Base-by-base conservation (phyloP, 345 rosid genomes). In the Pugionium dolabratum region DNA sequence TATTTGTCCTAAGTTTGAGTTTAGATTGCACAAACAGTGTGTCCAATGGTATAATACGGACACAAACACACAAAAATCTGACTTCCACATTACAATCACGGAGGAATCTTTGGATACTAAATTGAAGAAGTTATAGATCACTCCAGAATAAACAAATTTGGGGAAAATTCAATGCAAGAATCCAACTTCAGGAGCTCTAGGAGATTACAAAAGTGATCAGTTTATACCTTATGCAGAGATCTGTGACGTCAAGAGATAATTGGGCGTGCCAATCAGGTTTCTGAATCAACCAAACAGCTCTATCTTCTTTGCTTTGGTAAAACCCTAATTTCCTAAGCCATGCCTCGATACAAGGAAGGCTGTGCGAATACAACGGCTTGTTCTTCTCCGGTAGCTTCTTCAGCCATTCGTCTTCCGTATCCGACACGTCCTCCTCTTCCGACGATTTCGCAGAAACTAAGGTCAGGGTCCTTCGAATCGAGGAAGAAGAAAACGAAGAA, bases 231-330 rank as follows among this genome's bases (percentile, higher is more conserved):
- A 86, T 83, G 78, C 67, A 86, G 40, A 93, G 87, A 68, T 90
- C 98, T 54, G 96, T 90, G 33, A 88, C 77, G 49, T 93, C 98
- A 47, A 93, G 97, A 9, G 92, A 86, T 48, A 90, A 52, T 35
- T 88, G 97, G 27, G 95, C 99, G 10, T 86, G 86, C 96, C 97
- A 94, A 66, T 90, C 92, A 48, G 81, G 83, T 66, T 88, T 86
- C 67, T 94, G 85, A 47, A 88, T 64, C 32, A 83, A 61, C 97
- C 96, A 93, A 62, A 86, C 69, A 40, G 96, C 91, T 33, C 86
- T 84, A 75, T 90, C 89, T 6, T 85, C 96, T 68, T 74, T 79
- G 76, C 85, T 83, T 75, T 85, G 96, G 36, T 56, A 71, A 80
- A 90, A 93, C 72, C 92, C 98, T 67, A 90, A 56, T 8, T 60